Conservation (phyloP, 257 asterid genomes). For the Nicotiana tabacum region DNA sequence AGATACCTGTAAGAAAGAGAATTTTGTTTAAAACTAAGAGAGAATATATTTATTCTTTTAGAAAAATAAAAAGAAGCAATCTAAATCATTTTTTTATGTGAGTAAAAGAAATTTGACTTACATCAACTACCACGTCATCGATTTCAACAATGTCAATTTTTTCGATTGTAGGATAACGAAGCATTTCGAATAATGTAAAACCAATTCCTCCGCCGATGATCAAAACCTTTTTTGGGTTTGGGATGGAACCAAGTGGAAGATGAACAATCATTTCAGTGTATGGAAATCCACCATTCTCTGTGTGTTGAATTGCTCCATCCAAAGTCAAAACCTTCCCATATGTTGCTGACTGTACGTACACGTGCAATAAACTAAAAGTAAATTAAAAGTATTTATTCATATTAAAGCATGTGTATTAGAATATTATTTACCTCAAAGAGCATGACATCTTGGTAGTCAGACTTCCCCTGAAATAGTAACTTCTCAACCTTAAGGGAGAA, state of each 20-base stretch:
- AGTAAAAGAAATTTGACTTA: too few species aligned
- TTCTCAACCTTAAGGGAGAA: conserved; percentile 19
- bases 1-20: neutral
- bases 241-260: too few species aligned
- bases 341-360: conserved; percentile 6
- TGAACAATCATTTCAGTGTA: conserved; percentile 22
- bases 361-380: neutral
- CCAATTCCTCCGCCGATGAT: too few species aligned
- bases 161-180: too few species aligned
- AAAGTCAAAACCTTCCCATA: conserved; percentile 19
- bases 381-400: neutral
- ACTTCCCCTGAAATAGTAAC: conserved; percentile 16
- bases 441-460: conserved; percentile 22
- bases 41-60: neutral
- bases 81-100: too few species aligned
- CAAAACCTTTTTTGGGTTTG: too few species aligned
- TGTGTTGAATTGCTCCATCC: conserved; percentile 25
- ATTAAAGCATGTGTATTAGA: neutral
- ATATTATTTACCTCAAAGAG: conserved; percentile 13
- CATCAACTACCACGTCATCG: too few species aligned
- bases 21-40: neutral
- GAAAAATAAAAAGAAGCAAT: neutral
- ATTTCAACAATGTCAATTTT: too few species aligned
- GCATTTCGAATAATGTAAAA: too few species aligned
- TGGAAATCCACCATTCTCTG: conserved; percentile 20